Evolutionary conservation across 805 yeast species (phyloP).

Genomic region (Helenozyma baotianmanensis): DNA sequence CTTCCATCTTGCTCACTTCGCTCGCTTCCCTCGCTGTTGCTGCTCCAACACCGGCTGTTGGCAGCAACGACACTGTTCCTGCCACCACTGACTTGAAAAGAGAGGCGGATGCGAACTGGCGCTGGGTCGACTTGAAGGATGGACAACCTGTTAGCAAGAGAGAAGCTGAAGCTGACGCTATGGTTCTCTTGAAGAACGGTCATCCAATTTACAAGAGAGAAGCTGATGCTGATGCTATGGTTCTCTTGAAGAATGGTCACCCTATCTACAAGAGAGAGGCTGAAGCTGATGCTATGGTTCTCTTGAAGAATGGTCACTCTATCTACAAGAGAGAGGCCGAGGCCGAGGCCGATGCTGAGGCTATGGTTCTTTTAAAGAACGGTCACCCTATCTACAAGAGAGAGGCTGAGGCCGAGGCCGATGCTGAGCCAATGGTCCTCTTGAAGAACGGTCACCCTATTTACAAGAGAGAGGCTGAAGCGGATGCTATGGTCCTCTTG

Average conservation of each 20-base stretch:
- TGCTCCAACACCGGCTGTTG: slow-evolving; percentile 7
- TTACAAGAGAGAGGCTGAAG: slow-evolving; percentile 12
- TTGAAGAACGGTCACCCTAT: slow-evolving; percentile 10
- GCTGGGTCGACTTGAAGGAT: slow-evolving; percentile 10
- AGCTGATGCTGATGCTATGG: slow-evolving; percentile 4
- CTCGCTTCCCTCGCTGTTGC: slow-evolving; percentile 10
- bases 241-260: slow-evolving; percentile 3
- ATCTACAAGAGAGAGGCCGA: slow-evolving; percentile 10
- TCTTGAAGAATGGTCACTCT: slow-evolving; percentile 11
- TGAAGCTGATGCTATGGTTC: slow-evolving; percentile 10
- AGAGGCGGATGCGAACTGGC: slow-evolving; percentile 11
- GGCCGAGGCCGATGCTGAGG: slow-evolving; percentile 3
- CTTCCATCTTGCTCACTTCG: slow-evolving; percentile 11
- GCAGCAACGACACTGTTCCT: too few species aligned
- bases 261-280: slow-evolving; percentile 15
- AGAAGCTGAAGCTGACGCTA: slow-evolving; percentile 5
- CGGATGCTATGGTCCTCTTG: slow-evolving; percentile 7
- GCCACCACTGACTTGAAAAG: too few species aligned
- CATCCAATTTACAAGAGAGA: slow-evolving; percentile 12
- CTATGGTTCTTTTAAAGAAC: slow-evolving; percentile 1
- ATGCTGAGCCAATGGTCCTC: slow-evolving; percentile 5
- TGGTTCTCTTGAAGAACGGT: slow-evolving; percentile 8
- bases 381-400: slow-evolving; percentile 10
- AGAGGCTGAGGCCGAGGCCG: slow-evolving; percentile 11
- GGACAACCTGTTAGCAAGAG: slow-evolving; percentile 13